These are phyloP conservation scores for Tricharina praecox DNA, from an alignment of 495 filamentous ascomycete genomes.

Conservation along the genomic window DNA sequence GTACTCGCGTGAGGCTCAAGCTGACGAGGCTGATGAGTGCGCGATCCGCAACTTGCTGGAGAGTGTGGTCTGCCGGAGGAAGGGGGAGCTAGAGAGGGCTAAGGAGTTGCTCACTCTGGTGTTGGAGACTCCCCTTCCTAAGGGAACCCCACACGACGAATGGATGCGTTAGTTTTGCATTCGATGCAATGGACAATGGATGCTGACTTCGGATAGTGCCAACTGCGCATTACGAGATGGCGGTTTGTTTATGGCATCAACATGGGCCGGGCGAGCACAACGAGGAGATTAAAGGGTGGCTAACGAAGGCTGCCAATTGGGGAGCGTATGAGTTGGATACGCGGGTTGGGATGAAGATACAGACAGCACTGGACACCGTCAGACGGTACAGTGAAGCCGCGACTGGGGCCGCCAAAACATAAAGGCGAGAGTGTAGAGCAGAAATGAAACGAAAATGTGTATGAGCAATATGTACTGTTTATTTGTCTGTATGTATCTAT, in stretches of 20 bases:
- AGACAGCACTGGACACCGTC: slow-evolving; percentile 63
- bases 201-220: slow-evolving; percentile 34
- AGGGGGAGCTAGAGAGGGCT: slow-evolving; percentile 45
- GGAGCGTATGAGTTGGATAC: slow-evolving; percentile 76
- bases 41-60: slow-evolving; percentile 50
- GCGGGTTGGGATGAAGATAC: slow-evolving; percentile 68
- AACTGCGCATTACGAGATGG: slow-evolving; percentile 77
- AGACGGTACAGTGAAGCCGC: slow-evolving; percentile 11
- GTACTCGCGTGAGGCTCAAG: slow-evolving; percentile 46
- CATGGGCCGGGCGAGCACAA: slow-evolving; percentile 11
- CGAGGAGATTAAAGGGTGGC: slow-evolving; percentile 17
- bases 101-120: slow-evolving; percentile 42
- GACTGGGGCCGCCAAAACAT: too few species aligned
- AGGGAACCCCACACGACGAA: slow-evolving; percentile 57
- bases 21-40: slow-evolving; percentile 56
- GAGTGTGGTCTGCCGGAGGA: slow-evolving; percentile 47
- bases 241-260: slow-evolving; percentile 53
- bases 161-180: slow-evolving; percentile 36
- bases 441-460: too few species aligned
- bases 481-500: too few species aligned
- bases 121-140: slow-evolving; percentile 53
- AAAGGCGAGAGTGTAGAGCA: too few species aligned
- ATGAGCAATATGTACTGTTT: too few species aligned
- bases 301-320: slow-evolving; percentile 56
- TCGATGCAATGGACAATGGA: neutral